These are phyloP conservation scores for Hyaloscypha bicolor DNA, from an alignment of 495 filamentous ascomycete species.

Conservation along the genomic window DNA sequence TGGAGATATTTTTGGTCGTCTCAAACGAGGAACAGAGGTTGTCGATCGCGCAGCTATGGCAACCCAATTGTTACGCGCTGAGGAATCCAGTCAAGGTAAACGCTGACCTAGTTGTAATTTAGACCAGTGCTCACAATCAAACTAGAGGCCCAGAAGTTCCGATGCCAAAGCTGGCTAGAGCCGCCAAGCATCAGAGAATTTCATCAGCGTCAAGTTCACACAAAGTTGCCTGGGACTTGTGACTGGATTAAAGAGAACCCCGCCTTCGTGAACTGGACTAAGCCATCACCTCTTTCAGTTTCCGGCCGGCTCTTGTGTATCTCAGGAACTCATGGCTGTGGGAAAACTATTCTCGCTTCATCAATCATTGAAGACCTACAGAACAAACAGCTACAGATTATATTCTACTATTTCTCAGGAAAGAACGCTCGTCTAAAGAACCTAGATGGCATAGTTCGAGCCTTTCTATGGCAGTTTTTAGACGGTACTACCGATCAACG, in stretches of 20 bases:
- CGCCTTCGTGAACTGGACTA: background rate
- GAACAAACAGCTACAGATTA: slow-evolving; percentile 5
- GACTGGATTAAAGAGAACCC: background rate
- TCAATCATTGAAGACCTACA: slow-evolving; percentile 8
- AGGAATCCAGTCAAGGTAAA: background rate
- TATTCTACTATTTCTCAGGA: slow-evolving; percentile 6
- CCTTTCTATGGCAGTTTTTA: slow-evolving; percentile 6
- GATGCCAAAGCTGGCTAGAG: background rate
- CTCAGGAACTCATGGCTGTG: slow-evolving; percentile 16
- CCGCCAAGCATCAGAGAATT: slow-evolving; percentile 3
- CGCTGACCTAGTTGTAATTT: no score
- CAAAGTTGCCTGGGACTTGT: background rate
- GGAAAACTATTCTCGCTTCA: slow-evolving; percentile 7
- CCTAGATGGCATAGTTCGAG: background rate
- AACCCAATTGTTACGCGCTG: slow-evolving; percentile 6
- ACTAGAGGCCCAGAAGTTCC: background rate
- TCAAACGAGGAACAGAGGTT: slow-evolving; percentile 8
- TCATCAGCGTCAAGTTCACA: background rate
- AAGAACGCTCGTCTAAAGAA: background rate
- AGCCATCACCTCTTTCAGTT: background rate
- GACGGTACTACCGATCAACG: slow-evolving; percentile 1
- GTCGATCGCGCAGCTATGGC: slow-evolving; percentile 5
- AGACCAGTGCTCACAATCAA: background rate
- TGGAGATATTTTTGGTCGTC: slow-evolving; percentile 13
- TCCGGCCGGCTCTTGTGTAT: slow-evolving; percentile 8